A percentile compares a stretch with the other conserved stretches of the same genome.
Evolutionary conservation across 306 rosid genomes (phyloP).

Genomic region (Trifolium dubium): DNA sequence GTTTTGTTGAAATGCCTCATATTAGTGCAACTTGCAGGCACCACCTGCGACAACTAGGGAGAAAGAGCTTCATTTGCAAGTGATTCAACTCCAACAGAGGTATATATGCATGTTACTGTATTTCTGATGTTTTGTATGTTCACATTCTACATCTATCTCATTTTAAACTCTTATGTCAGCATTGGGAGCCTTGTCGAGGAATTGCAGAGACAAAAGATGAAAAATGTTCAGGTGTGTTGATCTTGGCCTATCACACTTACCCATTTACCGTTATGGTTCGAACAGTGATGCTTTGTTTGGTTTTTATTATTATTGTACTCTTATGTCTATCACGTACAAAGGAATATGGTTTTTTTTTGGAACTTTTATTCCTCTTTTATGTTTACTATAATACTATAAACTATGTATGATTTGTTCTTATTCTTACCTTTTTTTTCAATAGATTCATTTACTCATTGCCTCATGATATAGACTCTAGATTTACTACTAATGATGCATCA

Average conservation of each 20-base stretch:
- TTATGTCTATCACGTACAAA: constrained; percentile 10
- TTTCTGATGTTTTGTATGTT: constrained; percentile 29
- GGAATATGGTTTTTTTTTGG: neutral
- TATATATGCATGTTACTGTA: constrained; percentile 44
- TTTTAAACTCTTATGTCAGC: constrained; percentile 55
- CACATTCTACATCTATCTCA: constrained; percentile 32
- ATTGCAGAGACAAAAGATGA: constrained; percentile 80
- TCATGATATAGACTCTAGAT: constrained; percentile 5
- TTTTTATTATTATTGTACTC: constrained; percentile 3
- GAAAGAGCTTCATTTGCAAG: constrained; percentile 68
- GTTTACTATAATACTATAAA: neutral
- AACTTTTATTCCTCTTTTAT: neutral
- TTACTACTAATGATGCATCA: constrained; percentile 4
- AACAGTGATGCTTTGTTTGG: neutral
- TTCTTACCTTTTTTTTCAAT: neutral
- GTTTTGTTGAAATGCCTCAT: constrained; percentile 27
- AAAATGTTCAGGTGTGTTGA: constrained; percentile 73
- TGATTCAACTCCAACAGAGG: constrained; percentile 81
- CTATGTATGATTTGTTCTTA: neutral
- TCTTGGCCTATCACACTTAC: neutral
- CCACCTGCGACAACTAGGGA: constrained; percentile 63
- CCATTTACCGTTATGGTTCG: neutral
- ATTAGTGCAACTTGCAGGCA: constrained; percentile 55
- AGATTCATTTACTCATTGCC: constrained; percentile 21
- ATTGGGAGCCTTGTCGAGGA: constrained; percentile 71